Evolutionary conservation across 495 filamentous ascomycete genomes (phyloP).

Genomic region (Xylaria bambusicola): DNA sequence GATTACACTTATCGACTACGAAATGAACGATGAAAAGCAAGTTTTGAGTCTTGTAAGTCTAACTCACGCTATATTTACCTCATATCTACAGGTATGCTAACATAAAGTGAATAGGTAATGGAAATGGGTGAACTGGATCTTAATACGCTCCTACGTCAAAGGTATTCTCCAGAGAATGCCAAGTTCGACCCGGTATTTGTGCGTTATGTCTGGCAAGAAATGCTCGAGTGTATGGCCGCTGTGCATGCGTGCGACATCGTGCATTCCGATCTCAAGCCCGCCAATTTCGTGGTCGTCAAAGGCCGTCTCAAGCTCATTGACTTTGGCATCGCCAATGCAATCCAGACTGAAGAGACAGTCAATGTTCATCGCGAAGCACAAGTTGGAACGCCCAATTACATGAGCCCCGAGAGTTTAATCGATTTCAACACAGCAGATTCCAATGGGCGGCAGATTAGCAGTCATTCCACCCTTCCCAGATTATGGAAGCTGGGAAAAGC

Average conservation of each 20-base stretch:
- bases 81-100: neutral
- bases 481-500: slow-evolving; percentile 96
- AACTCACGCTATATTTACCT: neutral
- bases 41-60: slow-evolving; percentile 74
- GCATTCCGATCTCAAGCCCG: slow-evolving; percentile 94
- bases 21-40: slow-evolving; percentile 87
- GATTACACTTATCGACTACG: slow-evolving; percentile 86
- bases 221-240: slow-evolving; percentile 91
- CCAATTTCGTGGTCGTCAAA: slow-evolving; percentile 88
- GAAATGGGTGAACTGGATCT: slow-evolving; percentile 97
- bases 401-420: slow-evolving; percentile 91
- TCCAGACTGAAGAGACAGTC: slow-evolving; percentile 88
- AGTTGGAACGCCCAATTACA: slow-evolving; percentile 96
- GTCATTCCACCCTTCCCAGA: slow-evolving; percentile 56
- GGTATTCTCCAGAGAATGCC: slow-evolving; percentile 71
- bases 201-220: slow-evolving; percentile 98
- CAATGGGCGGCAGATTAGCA: slow-evolving; percentile 41
- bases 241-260: slow-evolving; percentile 90
- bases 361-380: slow-evolving; percentile 96
- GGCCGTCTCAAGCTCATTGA: slow-evolving; percentile 86
- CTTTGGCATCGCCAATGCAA: slow-evolving; percentile 97
- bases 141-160: slow-evolving; percentile 73
- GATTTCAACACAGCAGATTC: slow-evolving; percentile 72
- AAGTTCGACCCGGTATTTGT: slow-evolving; percentile 84
- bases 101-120: slow-evolving; percentile 68